Percentiles rank a stretch among this genome's conserved stretches.
phyloP scores from a whole-genome alignment of 192 early-diverging fungal species.

The Podila verticillata region DNA sequence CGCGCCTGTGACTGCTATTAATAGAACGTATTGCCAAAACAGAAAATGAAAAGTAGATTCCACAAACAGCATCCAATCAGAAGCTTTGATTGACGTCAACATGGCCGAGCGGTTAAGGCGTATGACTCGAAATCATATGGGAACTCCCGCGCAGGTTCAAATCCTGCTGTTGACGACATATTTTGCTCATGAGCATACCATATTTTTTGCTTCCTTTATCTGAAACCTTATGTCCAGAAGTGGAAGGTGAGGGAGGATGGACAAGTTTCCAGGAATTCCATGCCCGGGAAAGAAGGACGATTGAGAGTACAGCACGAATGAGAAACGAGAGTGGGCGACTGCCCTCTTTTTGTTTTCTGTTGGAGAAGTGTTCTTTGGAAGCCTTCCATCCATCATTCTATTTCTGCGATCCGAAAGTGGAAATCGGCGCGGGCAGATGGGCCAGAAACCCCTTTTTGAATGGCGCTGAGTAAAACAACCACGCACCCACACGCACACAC shows the following conservation, averaged over 20 bases:
- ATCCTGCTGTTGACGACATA: conserved; percentile 60
- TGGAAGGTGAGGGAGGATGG: conserved; percentile 16
- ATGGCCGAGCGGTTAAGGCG: conserved; percentile 64
- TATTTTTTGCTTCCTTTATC: conserved; percentile 4
- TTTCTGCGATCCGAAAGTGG: neutral
- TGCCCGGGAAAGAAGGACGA: no score
- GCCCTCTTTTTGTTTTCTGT: no score
- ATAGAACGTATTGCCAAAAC: no score
- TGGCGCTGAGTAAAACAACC: no score
- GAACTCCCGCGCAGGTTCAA: conserved; percentile 64
- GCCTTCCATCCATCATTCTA: neutral
- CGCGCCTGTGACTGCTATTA: no score
- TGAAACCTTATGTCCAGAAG: no score
- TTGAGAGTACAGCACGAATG: no score
- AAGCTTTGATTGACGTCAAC: conserved; percentile 19
- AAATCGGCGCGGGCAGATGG: neutral
- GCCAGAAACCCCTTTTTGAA: neutral
- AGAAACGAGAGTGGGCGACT: no score
- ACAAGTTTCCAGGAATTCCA: no score
- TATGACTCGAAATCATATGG: conserved; percentile 64
- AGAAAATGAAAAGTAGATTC: no score
- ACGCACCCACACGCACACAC: no score
- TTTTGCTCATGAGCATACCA: neutral
- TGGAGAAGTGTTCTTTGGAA: no score
- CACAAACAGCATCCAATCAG: neutral